These are phyloP conservation scores for Aspergillaceae sp. DNA, from an alignment of 2,329 filamentous ascomycete species.

Conservation along the genomic window DNA sequence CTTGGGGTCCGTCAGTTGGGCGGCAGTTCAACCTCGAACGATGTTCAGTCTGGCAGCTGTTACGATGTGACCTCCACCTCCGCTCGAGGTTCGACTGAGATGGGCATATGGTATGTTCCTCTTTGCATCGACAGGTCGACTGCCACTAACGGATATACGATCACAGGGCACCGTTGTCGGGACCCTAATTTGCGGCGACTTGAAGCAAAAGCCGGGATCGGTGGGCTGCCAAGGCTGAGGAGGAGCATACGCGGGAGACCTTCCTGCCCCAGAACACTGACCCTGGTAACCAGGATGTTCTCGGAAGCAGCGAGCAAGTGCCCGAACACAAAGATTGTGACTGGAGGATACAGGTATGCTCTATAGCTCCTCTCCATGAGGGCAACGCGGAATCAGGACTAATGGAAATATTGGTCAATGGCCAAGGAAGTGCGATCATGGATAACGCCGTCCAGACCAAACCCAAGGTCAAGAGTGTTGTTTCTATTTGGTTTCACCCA, in stretches of 20 bases:
- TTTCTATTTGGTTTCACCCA: conserved; percentile 38
- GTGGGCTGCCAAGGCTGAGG: conserved; percentile 39
- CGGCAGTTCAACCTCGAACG: conserved; percentile 20
- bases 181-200: conserved; percentile 18
- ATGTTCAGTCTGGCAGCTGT: conserved; percentile 29
- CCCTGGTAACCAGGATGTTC: conserved; percentile 32
- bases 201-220: conserved; percentile 17
- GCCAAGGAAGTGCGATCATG: conserved; percentile 40
- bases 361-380: conserved; percentile 5
- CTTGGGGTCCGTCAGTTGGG: conserved; percentile 7
- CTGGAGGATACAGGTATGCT: conserved; percentile 36
- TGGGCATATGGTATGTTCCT: conserved; percentile 26
- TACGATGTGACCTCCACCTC: conserved; percentile 33
- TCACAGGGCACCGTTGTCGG: conserved; percentile 22
- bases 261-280: conserved; percentile 32
- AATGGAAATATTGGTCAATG: conserved; percentile 10
- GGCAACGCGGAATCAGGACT: too few species aligned
- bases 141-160: neutral
- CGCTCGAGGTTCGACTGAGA: conserved; percentile 34
- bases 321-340: conserved; percentile 36
- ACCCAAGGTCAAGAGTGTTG: conserved; percentile 30
- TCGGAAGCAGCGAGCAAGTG: conserved; percentile 36
- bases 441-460: conserved; percentile 28
- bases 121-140: too few species aligned
- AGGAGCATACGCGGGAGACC: conserved; percentile 36